Evolutionary conservation across 352 stramenopile species (phyloP), one percentile per base, ranked within the genome.

Genomic region (Peronospora destructor): DNA sequence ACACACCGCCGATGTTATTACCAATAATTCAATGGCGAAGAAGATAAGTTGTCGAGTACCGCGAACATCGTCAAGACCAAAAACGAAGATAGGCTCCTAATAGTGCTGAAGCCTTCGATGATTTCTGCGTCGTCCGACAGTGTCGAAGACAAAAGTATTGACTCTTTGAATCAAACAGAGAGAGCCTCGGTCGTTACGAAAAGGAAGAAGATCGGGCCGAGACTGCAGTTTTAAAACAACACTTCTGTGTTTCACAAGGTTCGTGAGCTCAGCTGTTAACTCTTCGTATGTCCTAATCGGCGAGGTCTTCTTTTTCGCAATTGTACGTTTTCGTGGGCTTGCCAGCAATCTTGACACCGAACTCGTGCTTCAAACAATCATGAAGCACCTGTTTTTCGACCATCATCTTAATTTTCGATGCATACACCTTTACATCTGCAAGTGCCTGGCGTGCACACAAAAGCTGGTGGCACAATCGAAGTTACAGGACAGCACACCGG

Each of bases 401-500:
- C 78, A 87, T 90, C 48, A 85, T 68, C 61, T 85, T 71, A 34
- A 86, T 61, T 9, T 55, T 61, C 13, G 19, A 47, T 4, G 45
- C 56, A 17, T 80, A 68, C n/a, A 49, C 14, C 1, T 53, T 53
- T 7, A 47, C 33, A n/a, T 73, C 50, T 0, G 45, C 45, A 25
- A 90, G 59, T 36, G 68, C 61, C 29, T 85, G 68, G 12, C 78
- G 71, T 26, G 82, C 70, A 4, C 70, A 4, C 78, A 72, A 44
- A 84, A 84, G 44, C 70, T 83, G 12, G 78, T 84, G 0, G 78
- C 72, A 11, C 74, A 64, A 44, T 87, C 78, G 19, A 90, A 61
- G 10, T 87, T 72, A 26, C 68, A 84, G 0, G 74, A 70, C 13
- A 90, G 40, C 8, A 90, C 76, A 6, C 76, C 76, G 1, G 65